Evolutionary conservation across 148 eudicot species (phyloP), one percentile per base, ranked within the genome.

Genomic region (Camellia granthamiana): DNA sequence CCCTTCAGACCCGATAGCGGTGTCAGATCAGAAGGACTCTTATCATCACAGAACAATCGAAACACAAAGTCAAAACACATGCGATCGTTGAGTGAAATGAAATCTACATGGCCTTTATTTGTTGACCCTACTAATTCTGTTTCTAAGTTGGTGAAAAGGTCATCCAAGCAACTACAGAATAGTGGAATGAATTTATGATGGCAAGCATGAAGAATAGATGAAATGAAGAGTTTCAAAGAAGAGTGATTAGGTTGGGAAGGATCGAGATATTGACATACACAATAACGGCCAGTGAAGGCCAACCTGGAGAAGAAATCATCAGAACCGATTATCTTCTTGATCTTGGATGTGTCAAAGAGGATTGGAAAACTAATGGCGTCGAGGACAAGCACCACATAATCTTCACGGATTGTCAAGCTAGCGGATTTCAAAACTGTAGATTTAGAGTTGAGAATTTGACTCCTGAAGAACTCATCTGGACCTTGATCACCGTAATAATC

Each of bases 321-420:
- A 8, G 89, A 80, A 63, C 87, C 84, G 75, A 88, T 76, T 13
- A 77, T 80, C 70, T 89, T 91, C 42, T 89, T 90, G 72, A 91
- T 87, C 62, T 87, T 85, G 2, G 88, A 80, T 72, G 23, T 90
- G 80, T 91, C 94, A 76, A 91, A 91, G 49, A 91, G 91, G 60
- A 87, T 38, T 0, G 87, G 86, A 23, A 88, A 89, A 30, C 38
- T 30, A 30, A 30, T 30, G 38, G 38, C 38, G 38, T 30, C 38
- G 38, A 30, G 38, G 38, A 30, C 38, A 30, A 30, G 38, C 38
- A 30, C 38, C 38, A 30, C 38, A 30, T 1, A 30, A 30, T 30
- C 38, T 30, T 30, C 38, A 1, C 38, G 1, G 38, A 30, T 30
- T 30, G 38, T 30, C 38, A 30, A 30, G 38, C 38, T 30, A 30